Conservation (phyloP, 345 rosid genomes). For the Nephelium lappaceum region DNA sequence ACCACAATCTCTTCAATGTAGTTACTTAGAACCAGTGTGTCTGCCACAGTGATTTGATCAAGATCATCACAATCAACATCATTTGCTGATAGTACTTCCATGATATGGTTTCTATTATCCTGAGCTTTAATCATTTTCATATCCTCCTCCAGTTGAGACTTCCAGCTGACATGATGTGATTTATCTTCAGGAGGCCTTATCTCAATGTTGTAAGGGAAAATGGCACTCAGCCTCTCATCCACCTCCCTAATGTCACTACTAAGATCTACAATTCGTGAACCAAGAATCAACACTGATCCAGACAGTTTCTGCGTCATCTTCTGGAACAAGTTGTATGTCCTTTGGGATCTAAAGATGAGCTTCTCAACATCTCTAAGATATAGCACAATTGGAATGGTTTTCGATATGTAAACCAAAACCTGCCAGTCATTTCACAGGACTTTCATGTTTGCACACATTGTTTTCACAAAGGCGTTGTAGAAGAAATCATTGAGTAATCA, state of each 20-base stretch:
- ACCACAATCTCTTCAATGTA: constrained; percentile 91
- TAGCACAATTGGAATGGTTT: constrained; percentile 72
- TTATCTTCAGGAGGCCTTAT: constrained; percentile 90
- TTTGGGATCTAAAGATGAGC: constrained; percentile 67
- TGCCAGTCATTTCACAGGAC: constrained; percentile 28
- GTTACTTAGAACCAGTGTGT: constrained; percentile 70
- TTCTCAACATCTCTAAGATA: constrained; percentile 80
- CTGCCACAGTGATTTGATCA: constrained; percentile 64
- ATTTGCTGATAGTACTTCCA: constrained; percentile 86
- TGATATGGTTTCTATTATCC: constrained; percentile 85
- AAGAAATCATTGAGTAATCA: not conserved
- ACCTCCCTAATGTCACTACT: constrained; percentile 47
- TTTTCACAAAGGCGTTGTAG: not conserved
- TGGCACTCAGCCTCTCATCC: constrained; percentile 60
- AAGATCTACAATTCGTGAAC: constrained; percentile 66
- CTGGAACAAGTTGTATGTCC: constrained; percentile 68
- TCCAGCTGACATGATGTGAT: constrained; percentile 83
- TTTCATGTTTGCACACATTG: not conserved
- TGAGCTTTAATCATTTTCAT: constrained; percentile 93
- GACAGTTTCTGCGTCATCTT: constrained; percentile 76
- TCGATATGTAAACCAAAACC: constrained; percentile 80
- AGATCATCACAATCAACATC: constrained; percentile 92
- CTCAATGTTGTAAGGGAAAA: constrained; percentile 90
- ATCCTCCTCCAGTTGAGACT: constrained; percentile 85
- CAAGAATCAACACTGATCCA: constrained; percentile 84